phyloP scores from a whole-genome alignment of 2,329 filamentous ascomycete species.

The Chaetomium olivaceum region DNA sequence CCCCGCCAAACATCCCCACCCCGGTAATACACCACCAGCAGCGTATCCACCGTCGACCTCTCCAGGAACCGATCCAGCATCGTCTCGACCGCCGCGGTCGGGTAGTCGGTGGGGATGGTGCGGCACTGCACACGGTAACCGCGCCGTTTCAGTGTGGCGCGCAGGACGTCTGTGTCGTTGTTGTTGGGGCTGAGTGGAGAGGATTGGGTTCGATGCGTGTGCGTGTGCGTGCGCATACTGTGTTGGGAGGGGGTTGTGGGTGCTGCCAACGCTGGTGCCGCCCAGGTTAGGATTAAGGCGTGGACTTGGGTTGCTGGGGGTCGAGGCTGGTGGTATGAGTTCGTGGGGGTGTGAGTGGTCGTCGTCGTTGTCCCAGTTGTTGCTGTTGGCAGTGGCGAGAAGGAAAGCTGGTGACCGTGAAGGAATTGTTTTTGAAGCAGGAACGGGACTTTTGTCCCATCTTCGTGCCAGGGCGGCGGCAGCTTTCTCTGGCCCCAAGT shows the following conservation, averaged over 20 bases:
- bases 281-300: constrained; percentile 29
- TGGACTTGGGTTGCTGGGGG: constrained; percentile 24
- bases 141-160: constrained; percentile 25
- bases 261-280: neutral
- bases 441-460: neutral
- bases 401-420: neutral
- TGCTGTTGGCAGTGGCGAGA: neutral
- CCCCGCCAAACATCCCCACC: constrained; percentile 25
- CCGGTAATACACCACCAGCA: constrained; percentile 30
- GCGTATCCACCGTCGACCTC: neutral
- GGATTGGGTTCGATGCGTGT: too few species aligned
- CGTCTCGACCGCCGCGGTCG: constrained; percentile 28
- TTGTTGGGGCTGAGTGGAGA: neutral
- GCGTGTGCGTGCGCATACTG: neutral
- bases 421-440: constrained; percentile 4
- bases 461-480: neutral
- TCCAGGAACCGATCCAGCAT: constrained; percentile 25
- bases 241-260: neutral
- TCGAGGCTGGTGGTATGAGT: neutral
- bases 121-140: constrained; percentile 30
- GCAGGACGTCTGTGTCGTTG: constrained; percentile 22
- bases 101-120: constrained; percentile 26
- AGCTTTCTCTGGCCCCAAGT: neutral
- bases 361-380: neutral
- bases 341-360: constrained; percentile 6